phyloP scores from a whole-genome alignment of 345 rosid species.

The Hibiscus trionum region DNA sequence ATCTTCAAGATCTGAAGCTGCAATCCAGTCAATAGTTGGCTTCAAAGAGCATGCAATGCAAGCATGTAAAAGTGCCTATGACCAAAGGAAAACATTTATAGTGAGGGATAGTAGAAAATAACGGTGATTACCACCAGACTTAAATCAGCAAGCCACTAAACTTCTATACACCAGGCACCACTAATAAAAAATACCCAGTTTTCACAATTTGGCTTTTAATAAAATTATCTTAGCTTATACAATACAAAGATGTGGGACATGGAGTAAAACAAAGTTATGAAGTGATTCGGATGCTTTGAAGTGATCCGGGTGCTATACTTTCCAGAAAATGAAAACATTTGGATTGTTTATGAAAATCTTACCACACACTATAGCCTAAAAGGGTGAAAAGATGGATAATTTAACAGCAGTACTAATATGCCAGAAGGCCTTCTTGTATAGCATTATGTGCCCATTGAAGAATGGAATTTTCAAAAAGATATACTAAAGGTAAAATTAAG shows the following conservation, averaged over 20 bases:
- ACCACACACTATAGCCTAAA: neutral
- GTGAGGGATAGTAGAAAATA: neutral
- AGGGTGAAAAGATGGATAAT: neutral
- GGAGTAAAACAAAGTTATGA: neutral
- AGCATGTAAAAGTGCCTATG: constrained; percentile 93
- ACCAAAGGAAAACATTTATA: constrained; percentile 10
- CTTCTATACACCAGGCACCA: too few relatives aligned
- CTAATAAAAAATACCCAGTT: too few relatives aligned
- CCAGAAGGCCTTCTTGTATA: neutral
- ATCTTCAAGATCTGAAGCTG: constrained; percentile 97
- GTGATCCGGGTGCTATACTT: neutral
- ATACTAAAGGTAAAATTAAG: neutral
- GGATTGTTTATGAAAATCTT: neutral
- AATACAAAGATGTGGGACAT: neutral
- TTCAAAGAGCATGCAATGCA: constrained; percentile 81
- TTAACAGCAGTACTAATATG: neutral
- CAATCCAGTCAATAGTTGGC: constrained; percentile 86
- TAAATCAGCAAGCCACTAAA: neutral
- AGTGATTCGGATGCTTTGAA: neutral
- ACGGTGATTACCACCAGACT: neutral
- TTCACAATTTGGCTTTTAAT: too few relatives aligned
- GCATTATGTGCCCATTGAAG: neutral
- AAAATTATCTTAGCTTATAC: neutral
- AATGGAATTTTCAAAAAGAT: neutral
- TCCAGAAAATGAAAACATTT: neutral